Conservation (phyloP, 768 basidiomycete species). For the Leccinum barrowsii region DNA sequence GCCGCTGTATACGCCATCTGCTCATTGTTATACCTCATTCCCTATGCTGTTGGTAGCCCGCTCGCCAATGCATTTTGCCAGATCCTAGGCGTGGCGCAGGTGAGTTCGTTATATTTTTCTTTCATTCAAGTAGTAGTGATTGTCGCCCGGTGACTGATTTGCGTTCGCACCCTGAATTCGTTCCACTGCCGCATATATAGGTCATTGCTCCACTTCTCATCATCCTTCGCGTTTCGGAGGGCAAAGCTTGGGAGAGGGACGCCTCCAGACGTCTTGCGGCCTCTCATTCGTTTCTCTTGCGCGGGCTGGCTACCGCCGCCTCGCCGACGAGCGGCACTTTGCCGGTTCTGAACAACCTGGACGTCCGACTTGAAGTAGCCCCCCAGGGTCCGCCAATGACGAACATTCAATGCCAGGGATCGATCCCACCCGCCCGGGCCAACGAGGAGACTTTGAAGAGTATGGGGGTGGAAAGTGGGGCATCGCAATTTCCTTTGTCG, state of each 20-base stretch:
- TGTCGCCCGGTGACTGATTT: background rate
- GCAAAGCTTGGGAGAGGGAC: conserved; percentile 38
- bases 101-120: background rate
- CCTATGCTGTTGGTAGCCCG: conserved; percentile 21
- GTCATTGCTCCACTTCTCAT: conserved; percentile 47
- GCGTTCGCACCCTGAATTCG: background rate
- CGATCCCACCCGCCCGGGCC: background rate
- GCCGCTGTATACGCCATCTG: conserved; percentile 31
- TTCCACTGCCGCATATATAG: conserved; percentile 10
- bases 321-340: background rate
- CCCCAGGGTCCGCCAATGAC: conserved; percentile 3
- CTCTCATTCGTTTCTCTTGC: conserved; percentile 8
- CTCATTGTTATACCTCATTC: conserved; percentile 34
- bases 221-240: conserved; percentile 45
- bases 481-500: background rate
- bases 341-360: background rate
- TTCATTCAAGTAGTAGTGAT: background rate
- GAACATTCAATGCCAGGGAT: background rate
- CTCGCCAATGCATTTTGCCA: conserved; percentile 29
- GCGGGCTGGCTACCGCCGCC: conserved; percentile 1
- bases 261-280: conserved; percentile 7
- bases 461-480: background rate
- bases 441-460: background rate
- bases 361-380: conserved; percentile 11
- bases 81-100: conserved; percentile 30